These are phyloP conservation scores for Lachnellula arida DNA, from an alignment of 2,329 filamentous ascomycete species.

Conservation along the genomic window DNA sequence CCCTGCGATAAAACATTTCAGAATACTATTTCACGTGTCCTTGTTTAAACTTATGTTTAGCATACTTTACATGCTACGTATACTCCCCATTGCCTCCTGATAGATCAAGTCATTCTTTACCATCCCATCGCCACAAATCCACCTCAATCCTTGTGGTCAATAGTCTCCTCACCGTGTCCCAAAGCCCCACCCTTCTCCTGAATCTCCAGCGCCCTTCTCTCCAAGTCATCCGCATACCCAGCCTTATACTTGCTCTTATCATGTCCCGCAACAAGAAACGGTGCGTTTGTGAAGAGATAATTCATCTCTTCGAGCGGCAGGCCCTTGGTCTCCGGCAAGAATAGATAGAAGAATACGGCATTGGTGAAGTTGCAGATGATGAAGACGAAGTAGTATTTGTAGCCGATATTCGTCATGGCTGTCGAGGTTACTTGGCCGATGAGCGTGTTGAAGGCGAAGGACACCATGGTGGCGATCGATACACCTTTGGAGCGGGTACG, in stretches of 20 bases:
- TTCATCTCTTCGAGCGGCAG: slow-evolving; percentile 35
- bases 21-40: too few species aligned
- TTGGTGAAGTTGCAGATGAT: slow-evolving; percentile 44
- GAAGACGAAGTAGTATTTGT: slow-evolving; percentile 46
- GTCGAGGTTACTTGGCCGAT: slow-evolving; percentile 50
- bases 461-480: slow-evolving; percentile 52
- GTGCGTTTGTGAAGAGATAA: slow-evolving; percentile 42
- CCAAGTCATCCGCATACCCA: slow-evolving; percentile 47
- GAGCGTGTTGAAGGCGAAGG: slow-evolving; percentile 55
- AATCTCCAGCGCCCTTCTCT: slow-evolving; percentile 53
- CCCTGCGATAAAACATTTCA: too few species aligned
- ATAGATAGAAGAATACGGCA: slow-evolving; percentile 34
- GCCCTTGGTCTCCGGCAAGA: slow-evolving; percentile 33
- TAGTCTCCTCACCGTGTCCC: slow-evolving; percentile 7
- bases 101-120: not conserved
- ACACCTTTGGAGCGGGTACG: slow-evolving; percentile 58
- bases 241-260: slow-evolving; percentile 48
- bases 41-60: too few species aligned
- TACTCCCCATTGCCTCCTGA: too few species aligned
- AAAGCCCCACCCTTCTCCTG: slow-evolving; percentile 42
- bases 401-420: slow-evolving; percentile 49
- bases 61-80: too few species aligned
- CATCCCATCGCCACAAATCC: not conserved
- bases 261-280: slow-evolving; percentile 56
- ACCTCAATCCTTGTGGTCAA: slow-evolving; percentile 1